phyloP scores from a whole-genome alignment of 2,329 filamentous ascomycete species.

The Aspergillus tubingensis region DNA sequence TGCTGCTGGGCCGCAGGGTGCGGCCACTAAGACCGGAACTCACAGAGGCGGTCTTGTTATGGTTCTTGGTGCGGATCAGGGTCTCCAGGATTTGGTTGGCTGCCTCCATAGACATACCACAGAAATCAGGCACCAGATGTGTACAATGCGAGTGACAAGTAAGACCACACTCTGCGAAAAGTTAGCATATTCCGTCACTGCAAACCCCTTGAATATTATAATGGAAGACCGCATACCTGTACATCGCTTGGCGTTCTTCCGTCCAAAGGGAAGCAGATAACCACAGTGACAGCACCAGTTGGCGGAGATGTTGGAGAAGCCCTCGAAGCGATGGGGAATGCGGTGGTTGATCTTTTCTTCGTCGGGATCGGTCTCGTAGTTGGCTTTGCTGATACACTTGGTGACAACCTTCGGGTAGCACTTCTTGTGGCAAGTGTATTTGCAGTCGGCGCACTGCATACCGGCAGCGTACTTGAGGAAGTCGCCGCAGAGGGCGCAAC shows the following conservation, averaged over 20 bases:
- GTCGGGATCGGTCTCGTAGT: slow-evolving; percentile 95
- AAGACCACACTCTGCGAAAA: slow-evolving; percentile 73
- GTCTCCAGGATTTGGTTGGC: slow-evolving; percentile 92
- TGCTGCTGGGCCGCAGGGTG: slow-evolving; percentile 61
- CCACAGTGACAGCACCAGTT: slow-evolving; percentile 99
- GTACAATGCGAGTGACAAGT: slow-evolving; percentile 90
- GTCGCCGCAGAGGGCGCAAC: slow-evolving; percentile 93
- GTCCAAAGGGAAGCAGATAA: slow-evolving; percentile 90
- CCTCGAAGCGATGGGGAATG: slow-evolving; percentile 94
- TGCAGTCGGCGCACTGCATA: slow-evolving; percentile 99
- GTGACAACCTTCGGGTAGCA: slow-evolving; percentile 96
- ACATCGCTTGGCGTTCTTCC: slow-evolving; percentile 93
- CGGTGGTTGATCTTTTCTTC: slow-evolving; percentile 99
- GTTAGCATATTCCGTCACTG: background rate
- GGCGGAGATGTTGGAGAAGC: slow-evolving; percentile 95
- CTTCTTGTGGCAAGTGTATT: slow-evolving; percentile 98
- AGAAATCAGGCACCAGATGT: slow-evolving; percentile 96
- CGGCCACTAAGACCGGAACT: slow-evolving; percentile 62
- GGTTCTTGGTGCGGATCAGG: slow-evolving; percentile 75
- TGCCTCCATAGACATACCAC: slow-evolving; percentile 97
- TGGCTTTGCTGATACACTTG: slow-evolving; percentile 99
- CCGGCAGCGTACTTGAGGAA: slow-evolving; percentile 98
- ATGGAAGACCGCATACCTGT: slow-evolving; percentile 58
- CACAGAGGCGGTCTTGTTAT: slow-evolving; percentile 55
- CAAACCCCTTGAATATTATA: background rate